Evolutionary conservation across 345 rosid genomes (phyloP), one percentile per base, ranked within the genome.

Genomic region (Eucalyptus cladocalyx): DNA sequence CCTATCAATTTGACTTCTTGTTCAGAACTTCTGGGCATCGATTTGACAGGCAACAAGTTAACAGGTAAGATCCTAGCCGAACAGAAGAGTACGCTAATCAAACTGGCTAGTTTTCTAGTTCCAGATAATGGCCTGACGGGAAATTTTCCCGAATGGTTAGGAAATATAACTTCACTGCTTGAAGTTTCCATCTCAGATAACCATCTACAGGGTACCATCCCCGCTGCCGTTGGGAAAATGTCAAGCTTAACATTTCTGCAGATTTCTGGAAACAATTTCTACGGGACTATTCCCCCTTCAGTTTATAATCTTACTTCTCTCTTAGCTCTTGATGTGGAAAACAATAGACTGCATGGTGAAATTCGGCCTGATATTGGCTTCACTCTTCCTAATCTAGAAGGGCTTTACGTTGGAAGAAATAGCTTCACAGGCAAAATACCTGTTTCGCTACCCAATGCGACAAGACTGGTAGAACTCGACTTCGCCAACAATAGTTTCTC

Each of bases 301-400:
- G 58, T 91, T 40, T 86, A 30, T 42, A 89, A 92, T 85, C n/a
- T 91, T 4, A 88, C 91, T 87, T 89, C 87, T 15, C 87, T 88
- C 6, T 12, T 4, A 28, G 1, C 8, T 26, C 8, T 47, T 85
- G 54, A 37, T 10, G 43, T 83, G 30, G 9, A 11, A 87, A 5
- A 6, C 13, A 91, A 90, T 86, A 9, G 56, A n/a, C 76, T 92
- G 9, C 23, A n/a, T 32, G 89, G 92, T 23, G 86, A 28, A 12
- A 86, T 89, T 37, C 90, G 69, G 17, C n/a, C 53, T 47, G 88
- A 87, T 16, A 32, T 92, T 37, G 88, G 89, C 30, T 37, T 56
- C 42, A 23, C 54, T 54, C 90, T 91, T 62, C 90, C 90, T 48
- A 90, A 87, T 9, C 67, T 87, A 9, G 8, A 28, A 51, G 11